Conservation (phyloP, 306 rosid species). For the Cucumis hystrix region DNA sequence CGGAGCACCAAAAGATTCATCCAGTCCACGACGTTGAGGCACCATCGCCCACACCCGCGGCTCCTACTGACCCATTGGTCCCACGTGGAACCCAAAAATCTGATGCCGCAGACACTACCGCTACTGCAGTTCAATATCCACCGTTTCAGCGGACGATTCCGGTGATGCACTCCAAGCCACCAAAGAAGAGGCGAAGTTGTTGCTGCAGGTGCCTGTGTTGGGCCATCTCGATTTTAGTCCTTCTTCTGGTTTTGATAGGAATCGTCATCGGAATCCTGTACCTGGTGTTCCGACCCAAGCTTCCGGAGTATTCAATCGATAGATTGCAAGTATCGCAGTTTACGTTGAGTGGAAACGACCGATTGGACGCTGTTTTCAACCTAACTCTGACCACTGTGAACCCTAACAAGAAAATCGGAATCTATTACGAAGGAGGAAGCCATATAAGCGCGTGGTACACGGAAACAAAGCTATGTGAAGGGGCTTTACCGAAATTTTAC, state of each 20-base stretch:
- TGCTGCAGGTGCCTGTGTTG: constrained; percentile 49
- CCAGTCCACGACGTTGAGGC: constrained; percentile 56
- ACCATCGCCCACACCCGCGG: constrained; percentile 17
- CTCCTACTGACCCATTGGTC: constrained; percentile 45
- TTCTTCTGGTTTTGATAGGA: constrained; percentile 31
- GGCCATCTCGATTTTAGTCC: constrained; percentile 21
- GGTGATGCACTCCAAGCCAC: constrained; percentile 39
- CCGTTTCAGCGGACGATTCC: constrained; percentile 26
- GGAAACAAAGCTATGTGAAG: constrained; percentile 40
- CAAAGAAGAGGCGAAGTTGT: constrained; percentile 52
- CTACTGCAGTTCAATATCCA: neutral
- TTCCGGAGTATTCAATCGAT: constrained; percentile 55
- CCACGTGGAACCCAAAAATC: constrained; percentile 29
- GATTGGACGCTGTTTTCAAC: constrained; percentile 32
- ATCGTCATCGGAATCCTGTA: constrained; percentile 37
- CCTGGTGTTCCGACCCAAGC: constrained; percentile 73
- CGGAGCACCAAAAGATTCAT: constrained; percentile 58
- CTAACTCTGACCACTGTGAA: constrained; percentile 54
- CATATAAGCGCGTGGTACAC: constrained; percentile 49
- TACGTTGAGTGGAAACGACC: constrained; percentile 11
- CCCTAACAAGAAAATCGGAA: constrained; percentile 81
- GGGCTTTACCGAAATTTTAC: constrained; percentile 69
- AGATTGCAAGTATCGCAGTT: constrained; percentile 28
- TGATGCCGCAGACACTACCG: constrained; percentile 8
- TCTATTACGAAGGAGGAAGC: constrained; percentile 76